Percentiles rank a stretch among this genome's conserved stretches.
These are phyloP conservation scores for Taiozyma sp. DNA, from an alignment of 1,139 yeast species.

Conservation along the genomic window DNA sequence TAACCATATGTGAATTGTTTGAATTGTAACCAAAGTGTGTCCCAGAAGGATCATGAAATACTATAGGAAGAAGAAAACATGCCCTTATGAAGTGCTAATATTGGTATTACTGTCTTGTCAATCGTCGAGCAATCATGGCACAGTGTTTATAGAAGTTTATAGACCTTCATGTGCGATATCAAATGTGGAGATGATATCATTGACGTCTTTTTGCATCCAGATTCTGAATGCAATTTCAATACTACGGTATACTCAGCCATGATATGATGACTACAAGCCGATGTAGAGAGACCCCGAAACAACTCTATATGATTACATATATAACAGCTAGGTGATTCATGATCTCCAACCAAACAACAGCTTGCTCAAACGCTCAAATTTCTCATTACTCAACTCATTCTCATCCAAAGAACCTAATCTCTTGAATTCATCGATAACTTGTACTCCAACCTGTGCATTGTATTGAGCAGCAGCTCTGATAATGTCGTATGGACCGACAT, in stretches of 20 bases:
- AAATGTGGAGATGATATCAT: background rate
- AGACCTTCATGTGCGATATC: background rate
- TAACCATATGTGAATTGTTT: background rate
- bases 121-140: background rate
- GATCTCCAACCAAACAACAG: background rate
- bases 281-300: background rate
- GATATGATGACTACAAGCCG: background rate
- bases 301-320: background rate
- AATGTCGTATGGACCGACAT: constrained; percentile 3
- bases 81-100: background rate
- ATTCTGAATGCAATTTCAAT: background rate
- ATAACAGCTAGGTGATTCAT: background rate
- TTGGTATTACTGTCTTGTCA: background rate
- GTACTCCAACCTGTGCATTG: background rate
- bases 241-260: background rate
- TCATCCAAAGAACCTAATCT: background rate
- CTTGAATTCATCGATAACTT: background rate
- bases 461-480: constrained; percentile 5
- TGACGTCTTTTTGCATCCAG: background rate
- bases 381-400: background rate
- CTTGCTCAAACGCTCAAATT: background rate
- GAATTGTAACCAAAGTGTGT: background rate
- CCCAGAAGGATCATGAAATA: background rate
- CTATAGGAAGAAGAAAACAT: background rate
- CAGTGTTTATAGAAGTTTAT: background rate